Evolutionary conservation across 208 protist genomes (phyloP).

Genomic region (Crithidia sp.): DNA sequence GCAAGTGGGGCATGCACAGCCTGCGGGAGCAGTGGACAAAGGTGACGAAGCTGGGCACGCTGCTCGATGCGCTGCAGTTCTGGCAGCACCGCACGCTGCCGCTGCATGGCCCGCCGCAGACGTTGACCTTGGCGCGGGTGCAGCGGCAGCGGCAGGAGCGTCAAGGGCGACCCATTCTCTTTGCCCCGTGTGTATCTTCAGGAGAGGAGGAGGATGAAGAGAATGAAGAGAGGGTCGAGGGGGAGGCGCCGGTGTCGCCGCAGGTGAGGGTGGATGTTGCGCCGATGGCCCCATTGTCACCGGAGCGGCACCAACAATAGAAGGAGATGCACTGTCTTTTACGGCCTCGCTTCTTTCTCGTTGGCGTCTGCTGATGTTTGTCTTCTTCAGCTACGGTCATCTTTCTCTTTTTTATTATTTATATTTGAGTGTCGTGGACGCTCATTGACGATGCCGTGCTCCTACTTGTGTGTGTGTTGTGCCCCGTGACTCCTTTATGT

Average conservation of each 20-base stretch:
- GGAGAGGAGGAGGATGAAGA: slow-evolving; percentile 24
- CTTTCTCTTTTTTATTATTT: not conserved
- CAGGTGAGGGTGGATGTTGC: not conserved
- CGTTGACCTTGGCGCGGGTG: slow-evolving; percentile 37
- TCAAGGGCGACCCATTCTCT: not conserved
- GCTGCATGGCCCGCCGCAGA: slow-evolving; percentile 36
- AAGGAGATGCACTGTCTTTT: no score
- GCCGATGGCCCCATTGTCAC: not conserved
- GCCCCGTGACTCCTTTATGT: no score
- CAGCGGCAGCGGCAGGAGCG: slow-evolving; percentile 24
- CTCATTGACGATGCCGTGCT: no score
- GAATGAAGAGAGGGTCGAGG: not conserved
- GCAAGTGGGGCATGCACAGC: slow-evolving; percentile 59
- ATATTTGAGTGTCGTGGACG: not conserved
- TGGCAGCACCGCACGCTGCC: slow-evolving; percentile 36
- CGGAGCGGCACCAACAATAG: not conserved
- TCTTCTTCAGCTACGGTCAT: not conserved
- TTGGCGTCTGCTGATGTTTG: not conserved
- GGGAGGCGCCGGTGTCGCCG: not conserved
- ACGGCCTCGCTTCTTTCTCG: not conserved
- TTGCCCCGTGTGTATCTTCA: slow-evolving; percentile 24
- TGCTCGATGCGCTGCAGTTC: slow-evolving; percentile 56
- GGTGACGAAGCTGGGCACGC: slow-evolving; percentile 66
- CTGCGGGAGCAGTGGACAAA: slow-evolving; percentile 84
- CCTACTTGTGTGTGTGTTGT: no score